Evolutionary conservation across 2,329 filamentous ascomycete genomes (phyloP).

Genomic region (Whalleya microplaca): DNA sequence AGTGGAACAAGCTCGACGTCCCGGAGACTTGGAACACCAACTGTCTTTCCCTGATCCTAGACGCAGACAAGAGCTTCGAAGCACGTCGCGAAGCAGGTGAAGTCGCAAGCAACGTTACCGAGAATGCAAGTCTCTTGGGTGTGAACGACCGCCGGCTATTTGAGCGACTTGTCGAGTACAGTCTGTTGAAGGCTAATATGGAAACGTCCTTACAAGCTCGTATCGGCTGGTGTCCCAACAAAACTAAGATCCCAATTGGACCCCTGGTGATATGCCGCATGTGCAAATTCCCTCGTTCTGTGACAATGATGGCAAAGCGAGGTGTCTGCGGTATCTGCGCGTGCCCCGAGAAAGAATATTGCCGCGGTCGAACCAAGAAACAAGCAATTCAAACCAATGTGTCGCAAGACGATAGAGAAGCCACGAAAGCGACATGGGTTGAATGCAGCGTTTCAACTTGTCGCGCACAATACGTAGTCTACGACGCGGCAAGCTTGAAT

Average conservation of each 20-base stretch:
- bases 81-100: conserved; percentile 33
- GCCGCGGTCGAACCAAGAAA: conserved; percentile 28
- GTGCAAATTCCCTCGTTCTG: conserved; percentile 51
- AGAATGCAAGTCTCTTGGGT: conserved; percentile 36
- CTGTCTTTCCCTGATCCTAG: conserved; percentile 50
- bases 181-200: conserved; percentile 50
- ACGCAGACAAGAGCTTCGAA: conserved; percentile 46
- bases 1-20: conserved; percentile 52
- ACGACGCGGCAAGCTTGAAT: conserved; percentile 44
- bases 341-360: conserved; percentile 19
- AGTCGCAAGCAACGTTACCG: conserved; percentile 4
- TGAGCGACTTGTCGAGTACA: conserved; percentile 49
- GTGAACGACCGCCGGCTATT: conserved; percentile 47
- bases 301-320: conserved; percentile 50
- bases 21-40: conserved; percentile 54
- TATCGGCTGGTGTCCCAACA: conserved; percentile 51
- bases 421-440: conserved; percentile 47
- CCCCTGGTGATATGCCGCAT: conserved; percentile 44
- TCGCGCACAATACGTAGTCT: conserved; percentile 55
- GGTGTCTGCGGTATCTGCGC: conserved; percentile 48
- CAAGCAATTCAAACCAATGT: conserved; percentile 35
- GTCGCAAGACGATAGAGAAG: conserved; percentile 34
- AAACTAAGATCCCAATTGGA: conserved; percentile 47
- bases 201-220: conserved; percentile 47
- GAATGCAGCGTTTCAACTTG: conserved; percentile 49